phyloP scores from a whole-genome alignment of 2,329 filamentous ascomycete genomes.

The Hypoxylon sp. region DNA sequence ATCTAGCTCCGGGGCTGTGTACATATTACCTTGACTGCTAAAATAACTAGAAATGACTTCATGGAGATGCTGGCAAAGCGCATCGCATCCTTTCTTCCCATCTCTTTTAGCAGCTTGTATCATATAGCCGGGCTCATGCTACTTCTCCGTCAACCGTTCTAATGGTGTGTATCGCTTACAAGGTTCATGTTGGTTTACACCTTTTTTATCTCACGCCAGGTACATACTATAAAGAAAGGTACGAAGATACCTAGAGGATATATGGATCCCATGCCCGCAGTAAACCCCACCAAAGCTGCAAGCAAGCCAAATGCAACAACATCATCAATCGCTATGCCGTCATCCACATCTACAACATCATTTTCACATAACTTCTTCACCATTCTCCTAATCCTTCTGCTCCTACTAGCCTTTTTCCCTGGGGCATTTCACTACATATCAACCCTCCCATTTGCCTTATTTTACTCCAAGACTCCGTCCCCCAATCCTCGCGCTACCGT shows the following conservation, averaged over 20 bases:
- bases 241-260: slow-evolving; percentile 6
- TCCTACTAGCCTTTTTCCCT: slow-evolving; percentile 69
- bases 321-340: slow-evolving; percentile 57
- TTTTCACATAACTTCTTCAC: slow-evolving; percentile 59
- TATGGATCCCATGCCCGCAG: background rate
- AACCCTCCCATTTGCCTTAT: slow-evolving; percentile 63
- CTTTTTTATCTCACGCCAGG: slow-evolving; percentile 10
- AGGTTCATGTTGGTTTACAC: slow-evolving; percentile 5
- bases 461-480: slow-evolving; percentile 46
- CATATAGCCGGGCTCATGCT: background rate
- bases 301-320: slow-evolving; percentile 37
- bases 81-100: background rate
- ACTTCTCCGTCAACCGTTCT: background rate
- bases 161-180: slow-evolving; percentile 1
- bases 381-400: slow-evolving; percentile 63
- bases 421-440: slow-evolving; percentile 67
- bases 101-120: background rate
- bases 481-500: slow-evolving; percentile 36
- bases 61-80: slow-evolving; percentile 21
- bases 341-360: slow-evolving; percentile 56
- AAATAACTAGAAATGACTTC: slow-evolving; percentile 44
- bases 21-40: slow-evolving; percentile 49
- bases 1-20: slow-evolving; percentile 44
- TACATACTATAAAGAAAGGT: slow-evolving; percentile 15
- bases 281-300: slow-evolving; percentile 50